These are phyloP conservation scores for Diaporthe ampelina DNA, from an alignment of 2,329 filamentous ascomycete species.

Conservation along the genomic window DNA sequence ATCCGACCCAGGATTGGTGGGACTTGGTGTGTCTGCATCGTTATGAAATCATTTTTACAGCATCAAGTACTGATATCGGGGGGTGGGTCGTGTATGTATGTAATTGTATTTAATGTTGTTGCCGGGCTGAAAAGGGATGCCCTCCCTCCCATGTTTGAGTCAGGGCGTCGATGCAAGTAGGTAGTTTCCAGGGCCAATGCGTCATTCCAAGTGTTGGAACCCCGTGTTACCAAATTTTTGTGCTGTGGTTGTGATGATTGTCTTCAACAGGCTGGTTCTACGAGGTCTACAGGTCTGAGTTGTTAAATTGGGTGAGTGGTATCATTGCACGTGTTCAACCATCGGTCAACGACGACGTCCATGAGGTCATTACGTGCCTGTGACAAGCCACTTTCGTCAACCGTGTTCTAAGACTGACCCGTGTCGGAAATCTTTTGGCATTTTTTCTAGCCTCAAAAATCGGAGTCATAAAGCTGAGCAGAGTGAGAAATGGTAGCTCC, in stretches of 20 bases:
- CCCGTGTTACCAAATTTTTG: neutral
- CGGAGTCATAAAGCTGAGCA: neutral
- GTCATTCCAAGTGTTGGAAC: neutral
- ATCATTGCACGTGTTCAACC: neutral
- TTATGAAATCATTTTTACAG: neutral
- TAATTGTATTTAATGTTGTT: slow-evolving; percentile 1
- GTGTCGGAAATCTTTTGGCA: too few relatives aligned
- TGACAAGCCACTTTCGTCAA: too few relatives aligned
- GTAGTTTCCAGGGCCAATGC: neutral
- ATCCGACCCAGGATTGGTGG: neutral
- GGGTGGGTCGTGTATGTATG: neutral
- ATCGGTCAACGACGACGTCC: too few relatives aligned
- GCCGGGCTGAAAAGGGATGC: neutral
- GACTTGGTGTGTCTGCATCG: neutral
- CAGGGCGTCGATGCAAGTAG: neutral
- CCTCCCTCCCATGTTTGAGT: neutral
- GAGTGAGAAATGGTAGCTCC: neutral
- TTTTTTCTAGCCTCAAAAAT: neutral
- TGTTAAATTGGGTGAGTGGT: neutral
- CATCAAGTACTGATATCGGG: neutral
- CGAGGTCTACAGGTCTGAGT: neutral
- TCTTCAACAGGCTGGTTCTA: neutral
- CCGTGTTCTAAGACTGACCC: too few relatives aligned
- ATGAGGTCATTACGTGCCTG: neutral
- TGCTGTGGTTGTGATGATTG: too few relatives aligned